Evolutionary conservation across 208 protist genomes (phyloP).

Genomic region (Leishmania martiniquensis): DNA sequence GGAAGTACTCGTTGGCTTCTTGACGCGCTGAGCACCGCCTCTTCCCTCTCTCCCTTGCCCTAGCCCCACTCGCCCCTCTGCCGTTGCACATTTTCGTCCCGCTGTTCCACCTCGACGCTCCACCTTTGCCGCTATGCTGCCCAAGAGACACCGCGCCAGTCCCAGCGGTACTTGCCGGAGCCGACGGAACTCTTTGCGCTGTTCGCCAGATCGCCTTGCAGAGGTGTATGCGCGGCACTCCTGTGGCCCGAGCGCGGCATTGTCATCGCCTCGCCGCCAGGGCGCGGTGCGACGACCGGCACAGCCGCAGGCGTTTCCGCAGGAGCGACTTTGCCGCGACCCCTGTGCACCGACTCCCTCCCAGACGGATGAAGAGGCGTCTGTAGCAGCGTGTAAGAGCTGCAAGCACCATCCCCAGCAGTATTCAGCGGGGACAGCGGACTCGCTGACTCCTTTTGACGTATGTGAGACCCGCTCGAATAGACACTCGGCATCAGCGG

Average conservation of each 20-base stretch:
- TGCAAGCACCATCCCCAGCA: background rate
- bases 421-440: conserved; percentile 4
- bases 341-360: background rate
- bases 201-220: conserved; percentile 6
- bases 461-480: background rate
- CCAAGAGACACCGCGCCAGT: conserved; percentile 39
- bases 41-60: background rate
- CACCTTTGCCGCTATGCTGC: background rate
- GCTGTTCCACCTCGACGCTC: background rate
- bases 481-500: background rate
- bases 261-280: background rate
- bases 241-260: background rate
- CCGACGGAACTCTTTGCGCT: conserved; percentile 34
- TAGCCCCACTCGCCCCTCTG: background rate
- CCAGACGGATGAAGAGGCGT: background rate
- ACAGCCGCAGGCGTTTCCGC: background rate
- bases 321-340: background rate
- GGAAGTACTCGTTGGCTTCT: background rate
- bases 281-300: background rate
- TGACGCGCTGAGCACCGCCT: background rate
- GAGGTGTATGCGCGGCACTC: conserved; percentile 21
- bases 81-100: background rate
- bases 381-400: background rate
- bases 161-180: conserved; percentile 43
- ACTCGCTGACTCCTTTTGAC: conserved; percentile 6